A percentile compares a stretch with the other conserved stretches of the same genome.
phyloP scores from a whole-genome alignment of 768 basidiomycete genomes.

The Leccinellum albellum region DNA sequence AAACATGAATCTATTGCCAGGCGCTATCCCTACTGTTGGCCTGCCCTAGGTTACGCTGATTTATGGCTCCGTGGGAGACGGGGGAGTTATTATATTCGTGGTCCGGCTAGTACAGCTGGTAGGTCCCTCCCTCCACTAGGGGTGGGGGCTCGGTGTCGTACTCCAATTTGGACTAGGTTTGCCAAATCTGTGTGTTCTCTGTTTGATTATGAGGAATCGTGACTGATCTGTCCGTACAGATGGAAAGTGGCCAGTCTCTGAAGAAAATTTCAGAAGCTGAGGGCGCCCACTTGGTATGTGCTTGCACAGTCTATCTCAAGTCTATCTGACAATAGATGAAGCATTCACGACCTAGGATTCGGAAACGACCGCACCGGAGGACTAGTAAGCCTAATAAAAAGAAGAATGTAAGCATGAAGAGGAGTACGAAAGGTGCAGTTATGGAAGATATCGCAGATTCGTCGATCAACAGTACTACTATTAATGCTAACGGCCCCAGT shows the following conservation, averaged over 20 bases:
- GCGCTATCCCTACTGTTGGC: conserved; percentile 16
- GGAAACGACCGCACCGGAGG: not conserved
- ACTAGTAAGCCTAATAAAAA: not conserved
- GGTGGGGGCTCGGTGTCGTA: not conserved
- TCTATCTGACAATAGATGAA: not conserved
- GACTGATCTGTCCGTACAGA: conserved; percentile 6
- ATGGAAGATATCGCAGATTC: too few species aligned
- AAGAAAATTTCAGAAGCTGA: not conserved
- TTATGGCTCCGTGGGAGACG: conserved; percentile 5
- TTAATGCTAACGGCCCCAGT: not conserved
- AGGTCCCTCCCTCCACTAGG: not conserved
- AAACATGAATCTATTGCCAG: conserved; percentile 6
- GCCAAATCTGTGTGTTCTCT: conserved; percentile 3
- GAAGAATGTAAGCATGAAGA: not conserved
- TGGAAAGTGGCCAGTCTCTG: conserved; percentile 7
- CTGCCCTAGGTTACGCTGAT: conserved; percentile 13
- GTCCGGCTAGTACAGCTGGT: too few species aligned
- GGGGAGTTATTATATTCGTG: not conserved
- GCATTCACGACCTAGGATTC: not conserved
- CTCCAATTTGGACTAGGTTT: conserved; percentile 14
- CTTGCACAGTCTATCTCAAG: not conserved
- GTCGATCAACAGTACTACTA: not conserved
- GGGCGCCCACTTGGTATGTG: not conserved
- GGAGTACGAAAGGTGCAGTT: not conserved
- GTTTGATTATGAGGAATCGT: not conserved